Base-by-base conservation (phyloP, 2,329 filamentous ascomycete genomes). In the Sphaerostilbella broomeana region DNA sequence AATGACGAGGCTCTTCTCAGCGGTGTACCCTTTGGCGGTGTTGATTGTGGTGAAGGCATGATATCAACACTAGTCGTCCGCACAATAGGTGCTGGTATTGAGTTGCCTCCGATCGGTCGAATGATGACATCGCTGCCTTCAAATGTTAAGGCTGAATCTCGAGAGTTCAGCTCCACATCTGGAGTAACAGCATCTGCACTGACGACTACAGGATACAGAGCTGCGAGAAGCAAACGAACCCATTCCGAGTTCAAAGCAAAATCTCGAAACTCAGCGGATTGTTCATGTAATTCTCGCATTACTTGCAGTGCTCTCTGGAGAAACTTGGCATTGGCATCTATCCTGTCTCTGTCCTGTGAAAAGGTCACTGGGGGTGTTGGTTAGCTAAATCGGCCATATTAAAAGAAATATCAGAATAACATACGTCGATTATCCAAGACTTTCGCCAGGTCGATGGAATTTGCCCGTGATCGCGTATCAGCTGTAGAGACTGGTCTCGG, bases 1-100 rank as follows among this genome's bases (percentile, higher is more conserved):
- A 97, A 98, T 0, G 90, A 95, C 0, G 90, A 95, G 2, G 86
- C 83, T 51, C 89, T 79, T 22, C 82, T 79, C 18, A 94, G 69
- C 15, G 80, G 77, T 6, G 79, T 76, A 0, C 81, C 78, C 27
- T 59, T 62, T 6, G 62, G 61, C n/a, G 62, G 63, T 13, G 65
- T 69, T 11, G 68, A 66, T 24, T 71, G 62, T 40, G 61, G 64
- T 38, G 61, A 73, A 33, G 61, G 66, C 48, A 69, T 68, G 27
- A 77, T 71, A 12, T 68, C 61, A 5, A 76, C 58, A 32, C 59
- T 81, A 13, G 79, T 77, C 4, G 86, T 89, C 46, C 84, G 77
- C 15, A 95, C 76, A 22, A 90, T 83, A 1, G 84, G 82, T 53
- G 77, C 68, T 6, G 74, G 70, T 4, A 75, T 71, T 12, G 79